Percentiles rank a stretch among this genome's conserved stretches.
These are phyloP conservation scores for Psidium guajava DNA, from an alignment of 345 rosid genomes.

Conservation along the genomic window DNA sequence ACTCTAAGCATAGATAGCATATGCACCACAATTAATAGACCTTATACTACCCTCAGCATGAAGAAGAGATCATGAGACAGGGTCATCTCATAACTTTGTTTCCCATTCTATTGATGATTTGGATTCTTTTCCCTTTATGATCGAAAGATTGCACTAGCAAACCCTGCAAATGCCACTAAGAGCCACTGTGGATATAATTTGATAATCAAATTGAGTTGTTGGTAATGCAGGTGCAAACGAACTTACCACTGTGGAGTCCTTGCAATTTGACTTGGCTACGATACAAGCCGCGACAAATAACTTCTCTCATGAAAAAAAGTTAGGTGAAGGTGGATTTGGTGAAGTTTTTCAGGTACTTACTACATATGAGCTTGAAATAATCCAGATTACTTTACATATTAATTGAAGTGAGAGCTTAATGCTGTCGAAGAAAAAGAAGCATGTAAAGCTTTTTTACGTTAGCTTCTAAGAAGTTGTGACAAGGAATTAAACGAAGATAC, in stretches of 20 bases:
- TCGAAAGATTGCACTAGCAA: background rate
- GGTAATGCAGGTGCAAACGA: slow-evolving; percentile 15
- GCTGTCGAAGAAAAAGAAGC: too few species aligned
- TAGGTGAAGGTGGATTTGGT: slow-evolving; percentile 73
- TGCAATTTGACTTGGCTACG: slow-evolving; percentile 25
- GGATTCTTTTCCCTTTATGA: background rate
- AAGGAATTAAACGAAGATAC: too few species aligned
- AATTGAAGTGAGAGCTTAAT: too few species aligned
- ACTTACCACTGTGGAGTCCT: slow-evolving; percentile 20
- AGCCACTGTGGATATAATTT: background rate
- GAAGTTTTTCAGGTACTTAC: slow-evolving; percentile 40
- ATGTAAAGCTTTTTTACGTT: too few species aligned
- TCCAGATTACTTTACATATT: too few species aligned
- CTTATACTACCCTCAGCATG: background rate
- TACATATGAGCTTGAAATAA: background rate
- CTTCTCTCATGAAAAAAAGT: slow-evolving; percentile 35
- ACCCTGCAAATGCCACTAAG: background rate
- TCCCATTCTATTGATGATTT: background rate
- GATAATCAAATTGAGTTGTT: background rate
- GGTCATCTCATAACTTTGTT: background rate
- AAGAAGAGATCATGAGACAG: background rate
- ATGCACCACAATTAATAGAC: background rate
- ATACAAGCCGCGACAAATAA: slow-evolving; percentile 35
- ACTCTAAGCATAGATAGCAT: background rate
- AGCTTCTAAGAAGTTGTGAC: too few species aligned